These are phyloP conservation scores for Plasmodium gallinaceum DNA, from an alignment of 169 alveolate genomes.

Conservation along the genomic window DNA sequence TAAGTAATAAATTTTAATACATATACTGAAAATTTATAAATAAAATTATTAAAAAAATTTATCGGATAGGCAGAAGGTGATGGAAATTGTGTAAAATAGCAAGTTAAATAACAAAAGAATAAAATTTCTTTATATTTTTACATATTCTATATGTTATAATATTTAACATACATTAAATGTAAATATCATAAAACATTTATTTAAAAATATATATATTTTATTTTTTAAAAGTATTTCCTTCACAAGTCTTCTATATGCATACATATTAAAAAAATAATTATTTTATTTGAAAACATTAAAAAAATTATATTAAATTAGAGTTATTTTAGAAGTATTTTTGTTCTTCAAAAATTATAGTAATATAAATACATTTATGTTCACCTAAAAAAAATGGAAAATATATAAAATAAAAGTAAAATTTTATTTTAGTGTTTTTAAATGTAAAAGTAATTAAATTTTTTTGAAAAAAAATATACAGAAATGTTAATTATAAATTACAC, in stretches of 20 bases:
- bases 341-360: not conserved
- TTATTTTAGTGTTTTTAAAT: not conserved
- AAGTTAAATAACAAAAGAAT: not conserved
- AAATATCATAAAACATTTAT: not conserved
- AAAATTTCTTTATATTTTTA: not conserved
- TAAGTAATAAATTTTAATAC: not conserved
- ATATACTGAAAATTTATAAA: conserved; percentile 7
- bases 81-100: not conserved
- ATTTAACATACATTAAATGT: not conserved
- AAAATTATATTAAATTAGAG: not conserved
- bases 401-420: not conserved
- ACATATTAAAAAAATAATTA: not conserved
- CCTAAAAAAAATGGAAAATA: not conserved
- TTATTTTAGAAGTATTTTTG: not conserved
- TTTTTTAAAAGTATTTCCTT: not conserved
- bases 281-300: not conserved
- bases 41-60: not conserved
- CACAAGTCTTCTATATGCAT: not conserved
- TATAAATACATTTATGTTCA: not conserved
- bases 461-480: not conserved
- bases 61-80: not conserved
- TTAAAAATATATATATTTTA: not conserved
- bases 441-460: not conserved
- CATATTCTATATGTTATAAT: not conserved
- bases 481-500: not conserved